Conservation (phyloP, 768 basidiomycete genomes). For the Cyclocybe aegerita region DNA sequence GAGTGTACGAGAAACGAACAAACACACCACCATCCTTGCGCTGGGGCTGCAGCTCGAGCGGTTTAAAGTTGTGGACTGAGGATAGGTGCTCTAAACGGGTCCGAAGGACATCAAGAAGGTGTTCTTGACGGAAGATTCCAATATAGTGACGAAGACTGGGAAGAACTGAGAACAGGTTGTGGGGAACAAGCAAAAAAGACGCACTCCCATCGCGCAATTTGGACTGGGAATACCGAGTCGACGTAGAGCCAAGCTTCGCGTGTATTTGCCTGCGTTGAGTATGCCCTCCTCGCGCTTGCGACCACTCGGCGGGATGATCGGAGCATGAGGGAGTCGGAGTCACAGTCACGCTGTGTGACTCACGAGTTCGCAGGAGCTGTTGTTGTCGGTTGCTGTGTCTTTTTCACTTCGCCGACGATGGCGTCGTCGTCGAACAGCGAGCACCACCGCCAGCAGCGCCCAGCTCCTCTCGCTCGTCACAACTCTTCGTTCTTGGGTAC, state of each 20-base stretch:
- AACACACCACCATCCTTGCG: conserved; percentile 87
- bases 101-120: conserved; percentile 48
- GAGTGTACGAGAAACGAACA: conserved; percentile 64
- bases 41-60: conserved; percentile 64
- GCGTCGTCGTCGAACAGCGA: conserved; percentile 30
- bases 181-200: conserved; percentile 23
- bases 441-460: conserved; percentile 27
- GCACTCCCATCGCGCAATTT: conserved; percentile 72
- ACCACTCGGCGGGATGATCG: not conserved
- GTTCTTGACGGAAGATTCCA: conserved; percentile 58
- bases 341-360: conserved; percentile 14
- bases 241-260: conserved; percentile 66
- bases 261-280: conserved; percentile 12
- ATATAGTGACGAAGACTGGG: conserved; percentile 63
- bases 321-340: conserved; percentile 12
- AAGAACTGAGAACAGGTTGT: conserved; percentile 2
- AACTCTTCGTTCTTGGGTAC: conserved; percentile 59
- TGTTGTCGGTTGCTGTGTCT: conserved; percentile 13
- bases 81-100: conserved; percentile 51
- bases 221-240: conserved; percentile 78
- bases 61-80: conserved; percentile 50
- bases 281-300: conserved; percentile 9
- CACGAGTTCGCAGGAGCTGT: conserved; percentile 4
- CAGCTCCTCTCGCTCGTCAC: conserved; percentile 45
- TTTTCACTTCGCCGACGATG: conserved; percentile 32